Evolutionary conservation across 306 rosid species (phyloP), one percentile per base, ranked within the genome.

Genomic region (Cicer cuneatum): DNA sequence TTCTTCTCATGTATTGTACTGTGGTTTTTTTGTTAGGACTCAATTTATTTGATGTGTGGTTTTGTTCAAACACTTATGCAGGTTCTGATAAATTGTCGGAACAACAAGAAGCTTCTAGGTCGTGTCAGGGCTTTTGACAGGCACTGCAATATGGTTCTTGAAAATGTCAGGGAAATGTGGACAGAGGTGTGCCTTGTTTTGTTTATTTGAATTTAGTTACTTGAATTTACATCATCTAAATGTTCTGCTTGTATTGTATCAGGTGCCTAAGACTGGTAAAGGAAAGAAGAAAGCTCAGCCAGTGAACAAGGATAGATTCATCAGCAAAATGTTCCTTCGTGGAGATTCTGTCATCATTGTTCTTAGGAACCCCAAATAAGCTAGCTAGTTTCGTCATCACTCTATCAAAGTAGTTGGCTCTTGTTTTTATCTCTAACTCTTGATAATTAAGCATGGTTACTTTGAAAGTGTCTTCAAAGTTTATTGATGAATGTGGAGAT

Each of bases 141-240:
- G 73, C 98, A 91, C 79, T 94, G 96, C 86, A 93, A 93, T 72
- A 91, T 94, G 97, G 97, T 94, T 75, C 89, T 94, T 63, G 98
- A 94, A 76, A 94, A 94, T 86, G 99, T 94, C 15, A 46, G 93
- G 82, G 97, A 94, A 84, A 94, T 94, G 97, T 94, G 98, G 98
- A 94, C 98, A 2, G 98, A 94, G 96, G 98, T 91, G 69, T 72
- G 69, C 71, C 1, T 16, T 8, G 19, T 52, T 42, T 72, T 65
- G 10, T 56, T 19, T 12, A 14, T 35, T 49, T 66, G 2, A 15
- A 62, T 43, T 24, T 65, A 3, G 10, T 40, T n/a, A 14, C 5
- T 11, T 42, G 12, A 10, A 45, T 45, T 37, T 24, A 11, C 37
- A 62, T 41, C 2, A 21, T 12, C 62, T 64, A 53, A 84, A 0